A percentile compares a stretch with the other conserved stretches of the same genome.
Evolutionary conservation across 1,284 basidiomycete species (phyloP).

Genomic region (Heliocybe sulcata): DNA sequence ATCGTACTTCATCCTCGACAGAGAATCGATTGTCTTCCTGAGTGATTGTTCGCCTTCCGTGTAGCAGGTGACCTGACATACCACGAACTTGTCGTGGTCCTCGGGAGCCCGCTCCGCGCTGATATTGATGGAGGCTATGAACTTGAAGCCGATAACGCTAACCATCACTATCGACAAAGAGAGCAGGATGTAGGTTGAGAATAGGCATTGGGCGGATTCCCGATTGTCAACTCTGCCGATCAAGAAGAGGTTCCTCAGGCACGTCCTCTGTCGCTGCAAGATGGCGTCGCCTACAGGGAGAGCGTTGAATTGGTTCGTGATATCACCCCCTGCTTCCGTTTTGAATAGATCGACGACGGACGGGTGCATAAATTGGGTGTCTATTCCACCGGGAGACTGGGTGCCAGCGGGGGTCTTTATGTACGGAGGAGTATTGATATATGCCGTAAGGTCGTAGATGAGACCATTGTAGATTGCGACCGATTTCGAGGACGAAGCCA

Average conservation of each 20-base stretch:
- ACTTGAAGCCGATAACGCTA: constrained; percentile 95
- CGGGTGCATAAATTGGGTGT: constrained; percentile 76
- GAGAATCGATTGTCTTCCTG: constrained; percentile 86
- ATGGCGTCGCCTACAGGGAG: constrained; percentile 62
- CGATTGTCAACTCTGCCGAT: constrained; percentile 91
- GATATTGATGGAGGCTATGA: constrained; percentile 92
- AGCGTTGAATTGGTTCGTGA: constrained; percentile 72
- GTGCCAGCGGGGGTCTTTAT: constrained; percentile 53
- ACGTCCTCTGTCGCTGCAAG: constrained; percentile 77
- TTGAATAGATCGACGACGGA: constrained; percentile 76
- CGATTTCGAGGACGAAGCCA: constrained; percentile 56
- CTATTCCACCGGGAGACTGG: constrained; percentile 38
- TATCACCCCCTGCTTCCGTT: constrained; percentile 75
- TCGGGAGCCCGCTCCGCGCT: constrained; percentile 80
- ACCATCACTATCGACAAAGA: constrained; percentile 92
- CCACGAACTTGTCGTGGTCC: constrained; percentile 97
- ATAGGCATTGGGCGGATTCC: constrained; percentile 85
- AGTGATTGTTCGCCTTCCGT: constrained; percentile 91
- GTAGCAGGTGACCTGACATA: constrained; percentile 97
- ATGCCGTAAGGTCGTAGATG: constrained; percentile 86
- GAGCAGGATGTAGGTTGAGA: constrained; percentile 89
- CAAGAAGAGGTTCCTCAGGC: constrained; percentile 88
- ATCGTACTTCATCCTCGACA: constrained; percentile 93
- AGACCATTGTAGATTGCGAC: constrained; percentile 80
- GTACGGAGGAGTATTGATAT: constrained; percentile 57